Evolutionary conservation across 805 yeast genomes (phyloP).

Genomic region (Saccharomycopsis schoenii): DNA sequence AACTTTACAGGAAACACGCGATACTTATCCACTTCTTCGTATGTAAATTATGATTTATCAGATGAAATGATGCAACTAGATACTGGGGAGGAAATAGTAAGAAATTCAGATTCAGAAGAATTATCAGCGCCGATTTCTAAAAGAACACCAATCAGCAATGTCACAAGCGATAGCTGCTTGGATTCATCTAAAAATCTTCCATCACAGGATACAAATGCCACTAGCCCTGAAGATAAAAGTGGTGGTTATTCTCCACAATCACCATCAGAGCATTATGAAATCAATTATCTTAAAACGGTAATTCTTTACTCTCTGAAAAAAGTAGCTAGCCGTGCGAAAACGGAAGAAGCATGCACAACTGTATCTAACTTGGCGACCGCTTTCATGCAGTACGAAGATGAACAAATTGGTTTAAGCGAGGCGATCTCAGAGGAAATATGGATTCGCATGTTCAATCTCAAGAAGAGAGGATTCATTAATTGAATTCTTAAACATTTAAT

Average conservation of each 20-base stretch:
- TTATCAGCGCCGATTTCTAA: background rate
- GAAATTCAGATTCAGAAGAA: background rate
- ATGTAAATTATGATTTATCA: constrained; percentile 3
- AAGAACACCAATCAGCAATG: background rate
- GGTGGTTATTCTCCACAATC: background rate
- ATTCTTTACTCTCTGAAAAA: constrained; percentile 36
- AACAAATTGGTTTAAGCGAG: constrained; percentile 54
- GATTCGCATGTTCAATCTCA: constrained; percentile 12
- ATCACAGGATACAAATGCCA: background rate
- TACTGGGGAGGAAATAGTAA: background rate
- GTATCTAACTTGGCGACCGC: constrained; percentile 35
- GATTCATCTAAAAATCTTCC: background rate
- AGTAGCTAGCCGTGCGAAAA: constrained; percentile 43
- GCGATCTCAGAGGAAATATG: constrained; percentile 59
- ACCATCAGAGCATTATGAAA: constrained; percentile 12
- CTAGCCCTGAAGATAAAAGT: background rate
- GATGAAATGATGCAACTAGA: constrained; percentile 5
- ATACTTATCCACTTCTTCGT: background rate
- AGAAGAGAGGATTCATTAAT: constrained; percentile 3
- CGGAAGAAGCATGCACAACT: constrained; percentile 35
- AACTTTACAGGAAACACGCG: constrained; percentile 4
- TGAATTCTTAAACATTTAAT: background rate
- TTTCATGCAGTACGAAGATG: constrained; percentile 36
- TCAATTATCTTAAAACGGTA: constrained; percentile 33
- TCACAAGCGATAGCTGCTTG: background rate